Evolutionary conservation across 306 rosid species (phyloP).

Genomic region (Lathyrus aphaca): DNA sequence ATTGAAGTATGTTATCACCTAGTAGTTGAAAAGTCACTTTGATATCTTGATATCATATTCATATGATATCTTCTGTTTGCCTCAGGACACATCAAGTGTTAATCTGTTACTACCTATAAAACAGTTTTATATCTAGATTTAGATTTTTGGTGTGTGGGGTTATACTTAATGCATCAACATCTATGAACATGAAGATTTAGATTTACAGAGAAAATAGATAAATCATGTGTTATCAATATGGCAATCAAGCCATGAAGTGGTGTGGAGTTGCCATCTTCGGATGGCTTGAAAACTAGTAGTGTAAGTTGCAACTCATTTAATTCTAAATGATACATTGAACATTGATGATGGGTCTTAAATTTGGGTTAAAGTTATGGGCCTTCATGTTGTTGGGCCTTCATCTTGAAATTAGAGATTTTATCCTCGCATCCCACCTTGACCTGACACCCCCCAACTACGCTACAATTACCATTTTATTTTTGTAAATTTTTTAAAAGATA

Average conservation of each 20-base stretch:
- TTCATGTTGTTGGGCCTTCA: neutral
- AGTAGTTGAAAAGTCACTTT: slow-evolving; percentile 48
- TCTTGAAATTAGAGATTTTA: neutral
- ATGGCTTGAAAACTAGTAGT: slow-evolving; percentile 29
- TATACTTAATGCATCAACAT: slow-evolving; percentile 13
- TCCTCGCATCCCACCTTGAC: no score
- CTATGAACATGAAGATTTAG: neutral
- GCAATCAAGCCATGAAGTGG: slow-evolving; percentile 30
- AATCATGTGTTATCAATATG: slow-evolving; percentile 38
- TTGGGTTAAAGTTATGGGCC: slow-evolving; percentile 5
- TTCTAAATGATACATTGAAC: neutral
- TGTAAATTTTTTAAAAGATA: no score
- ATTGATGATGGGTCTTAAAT: slow-evolving; percentile 1
- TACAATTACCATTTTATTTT: no score
- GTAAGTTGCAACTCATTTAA: neutral
- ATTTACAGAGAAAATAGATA: slow-evolving; percentile 37
- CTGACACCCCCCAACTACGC: no score
- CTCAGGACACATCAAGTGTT: neutral
- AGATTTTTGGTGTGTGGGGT: slow-evolving; percentile 9
- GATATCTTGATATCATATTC: slow-evolving; percentile 41
- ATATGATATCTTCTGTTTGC: slow-evolving; percentile 34
- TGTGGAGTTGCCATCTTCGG: slow-evolving; percentile 36
- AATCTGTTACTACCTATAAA: neutral
- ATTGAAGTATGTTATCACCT: slow-evolving; percentile 29
- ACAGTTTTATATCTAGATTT: neutral